Percentiles rank a stretch among this genome's conserved stretches.
Evolutionary conservation across 352 stramenopile genomes (phyloP).

Genomic region (Globisporangium splendens): DNA sequence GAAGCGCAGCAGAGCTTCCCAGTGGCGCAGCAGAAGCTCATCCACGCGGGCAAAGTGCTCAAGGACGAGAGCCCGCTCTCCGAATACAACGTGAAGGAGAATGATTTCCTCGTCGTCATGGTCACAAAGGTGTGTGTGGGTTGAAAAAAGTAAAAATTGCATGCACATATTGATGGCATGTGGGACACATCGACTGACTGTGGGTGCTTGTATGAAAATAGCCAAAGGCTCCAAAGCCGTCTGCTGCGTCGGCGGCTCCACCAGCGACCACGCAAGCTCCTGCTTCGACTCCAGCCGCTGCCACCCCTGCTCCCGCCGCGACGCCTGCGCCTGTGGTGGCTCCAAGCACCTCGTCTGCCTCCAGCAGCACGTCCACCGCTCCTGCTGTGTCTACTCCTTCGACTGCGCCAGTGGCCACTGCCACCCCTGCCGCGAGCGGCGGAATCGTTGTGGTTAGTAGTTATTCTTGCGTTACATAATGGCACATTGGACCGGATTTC

Average conservation of each 20-base stretch:
- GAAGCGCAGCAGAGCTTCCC: slow-evolving; percentile 68
- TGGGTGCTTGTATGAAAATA: slow-evolving; percentile 6
- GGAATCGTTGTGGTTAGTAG: slow-evolving; percentile 21
- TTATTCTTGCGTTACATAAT: neutral
- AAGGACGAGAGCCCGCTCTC: slow-evolving; percentile 78
- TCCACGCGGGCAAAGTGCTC: slow-evolving; percentile 85
- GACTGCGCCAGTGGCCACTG: slow-evolving; percentile 34
- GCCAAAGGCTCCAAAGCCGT: slow-evolving; percentile 58
- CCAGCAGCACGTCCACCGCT: slow-evolving; percentile 56
- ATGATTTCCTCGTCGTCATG: slow-evolving; percentile 87
- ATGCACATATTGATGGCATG: too few species aligned
- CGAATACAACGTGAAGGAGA: slow-evolving; percentile 87
- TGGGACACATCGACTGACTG: neutral
- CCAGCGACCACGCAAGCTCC: slow-evolving; percentile 24
- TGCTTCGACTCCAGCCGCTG: slow-evolving; percentile 19
- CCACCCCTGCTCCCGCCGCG: slow-evolving; percentile 23
- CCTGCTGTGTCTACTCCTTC: slow-evolving; percentile 68
- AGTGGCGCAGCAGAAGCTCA: slow-evolving; percentile 79
- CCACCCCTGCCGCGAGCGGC: slow-evolving; percentile 20
- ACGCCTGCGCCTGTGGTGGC: slow-evolving; percentile 23
- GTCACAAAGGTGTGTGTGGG: slow-evolving; percentile 62
- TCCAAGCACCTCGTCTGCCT: slow-evolving; percentile 67
- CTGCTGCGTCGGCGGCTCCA: slow-evolving; percentile 26
- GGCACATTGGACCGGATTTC: neutral
- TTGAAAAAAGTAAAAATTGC: neutral